A percentile compares a stretch with the other conserved stretches of the same genome.
Conservation (phyloP, 129 eudicot species). For the Centrapalus pauciflorus region DNA sequence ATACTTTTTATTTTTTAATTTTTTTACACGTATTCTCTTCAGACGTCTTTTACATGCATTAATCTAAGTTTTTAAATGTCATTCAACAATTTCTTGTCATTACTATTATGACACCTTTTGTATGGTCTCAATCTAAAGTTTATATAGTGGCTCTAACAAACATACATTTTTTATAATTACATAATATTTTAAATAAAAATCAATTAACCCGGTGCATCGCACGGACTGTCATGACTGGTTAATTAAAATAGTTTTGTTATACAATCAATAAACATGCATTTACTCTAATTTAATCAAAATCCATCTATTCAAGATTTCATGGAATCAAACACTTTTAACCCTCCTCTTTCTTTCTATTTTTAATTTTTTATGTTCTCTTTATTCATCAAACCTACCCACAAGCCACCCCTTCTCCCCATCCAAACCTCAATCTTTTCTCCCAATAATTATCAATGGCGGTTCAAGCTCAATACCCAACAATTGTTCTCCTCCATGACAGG, state of each 20-base stretch:
- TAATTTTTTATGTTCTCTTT: constrained; percentile 33
- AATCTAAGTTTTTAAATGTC: too few relatives aligned
- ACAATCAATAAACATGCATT: background rate
- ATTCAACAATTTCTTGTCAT: too few relatives aligned
- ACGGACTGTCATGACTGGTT: too few relatives aligned
- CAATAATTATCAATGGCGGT: constrained; percentile 27
- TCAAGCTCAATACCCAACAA: constrained; percentile 59
- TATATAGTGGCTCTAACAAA: too few relatives aligned
- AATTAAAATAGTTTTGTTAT: background rate
- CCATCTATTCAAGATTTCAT: background rate
- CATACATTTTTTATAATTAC: too few relatives aligned
- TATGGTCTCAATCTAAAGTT: too few relatives aligned
- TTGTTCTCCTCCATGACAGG: constrained; percentile 42
- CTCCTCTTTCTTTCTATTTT: constrained; percentile 14
- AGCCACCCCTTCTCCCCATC: background rate
- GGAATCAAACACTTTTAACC: constrained; percentile 1
- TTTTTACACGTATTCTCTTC: too few relatives aligned
- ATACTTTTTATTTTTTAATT: too few relatives aligned
- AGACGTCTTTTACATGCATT: too few relatives aligned
- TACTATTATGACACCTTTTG: too few relatives aligned
- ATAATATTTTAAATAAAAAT: too few relatives aligned
- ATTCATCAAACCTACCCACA: constrained; percentile 11
- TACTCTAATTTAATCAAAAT: background rate
- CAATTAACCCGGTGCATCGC: too few relatives aligned
- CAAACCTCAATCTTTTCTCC: constrained; percentile 6